Evolutionary conservation across 352 stramenopile genomes (phyloP).

Genomic region (Phytophthora pini): DNA sequence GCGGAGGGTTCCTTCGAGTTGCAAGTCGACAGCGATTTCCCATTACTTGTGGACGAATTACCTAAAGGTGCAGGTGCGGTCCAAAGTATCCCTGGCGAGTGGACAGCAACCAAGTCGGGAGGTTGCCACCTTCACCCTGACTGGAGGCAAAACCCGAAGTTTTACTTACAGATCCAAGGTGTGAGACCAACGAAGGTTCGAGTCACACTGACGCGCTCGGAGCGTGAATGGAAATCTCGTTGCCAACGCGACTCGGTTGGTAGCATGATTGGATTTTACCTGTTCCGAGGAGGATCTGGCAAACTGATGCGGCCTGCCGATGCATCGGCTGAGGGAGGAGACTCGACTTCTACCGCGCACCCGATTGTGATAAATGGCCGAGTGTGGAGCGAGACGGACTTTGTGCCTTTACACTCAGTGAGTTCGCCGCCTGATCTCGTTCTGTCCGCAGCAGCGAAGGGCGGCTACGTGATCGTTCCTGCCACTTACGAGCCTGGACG

Average conservation of each 20-base stretch:
- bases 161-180: constrained; percentile 78
- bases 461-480: constrained; percentile 89
- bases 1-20: constrained; percentile 82
- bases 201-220: constrained; percentile 82
- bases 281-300: constrained; percentile 57
- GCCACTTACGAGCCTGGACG: constrained; percentile 88
- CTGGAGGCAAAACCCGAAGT: constrained; percentile 91
- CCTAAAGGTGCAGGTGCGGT: constrained; percentile 56
- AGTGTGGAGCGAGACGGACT: constrained; percentile 85
- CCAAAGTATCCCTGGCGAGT: constrained; percentile 84
- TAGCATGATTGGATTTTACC: constrained; percentile 92
- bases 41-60: constrained; percentile 68
- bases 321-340: constrained; percentile 9
- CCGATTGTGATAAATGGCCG: constrained; percentile 73
- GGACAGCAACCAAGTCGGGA: constrained; percentile 62
- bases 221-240: constrained; percentile 83
- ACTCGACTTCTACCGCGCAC: constrained; percentile 15
- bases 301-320: constrained; percentile 49
- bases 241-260: constrained; percentile 87
- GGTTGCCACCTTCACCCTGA: constrained; percentile 83
- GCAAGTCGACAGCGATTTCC: constrained; percentile 87
- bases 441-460: constrained; percentile 76
- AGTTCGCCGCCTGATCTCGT: constrained; percentile 71
- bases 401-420: constrained; percentile 80
- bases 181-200: constrained; percentile 74